Evolutionary conservation across 441 rosid genomes (phyloP), one percentile per base, ranked within the genome.

Genomic region (Pelargonium exstipulatum): DNA sequence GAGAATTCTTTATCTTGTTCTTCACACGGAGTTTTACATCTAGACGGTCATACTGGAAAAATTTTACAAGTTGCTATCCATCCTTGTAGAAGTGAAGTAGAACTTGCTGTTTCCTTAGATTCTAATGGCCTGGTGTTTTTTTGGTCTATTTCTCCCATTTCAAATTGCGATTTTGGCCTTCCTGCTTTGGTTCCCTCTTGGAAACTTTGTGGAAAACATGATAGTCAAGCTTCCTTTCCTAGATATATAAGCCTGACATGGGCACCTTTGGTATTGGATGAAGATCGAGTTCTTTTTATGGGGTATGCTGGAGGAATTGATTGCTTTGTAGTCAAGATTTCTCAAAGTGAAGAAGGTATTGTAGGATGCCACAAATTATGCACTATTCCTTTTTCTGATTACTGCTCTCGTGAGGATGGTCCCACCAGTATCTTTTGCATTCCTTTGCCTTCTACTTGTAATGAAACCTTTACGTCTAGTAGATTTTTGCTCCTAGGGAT

Each of bases 231-330:
- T 69, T 72, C 69, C 22, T 79, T 69, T 65, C 70, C 80, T 20
- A 83, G 81, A 80, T 90, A 83, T 82, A 87, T 95, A 67, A 83
- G 95, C 86, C 69, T 94, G 81, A 83, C 82, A 53, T 94, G 99
- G 99, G 95, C 89, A 71, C 88, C 99, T 67, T 82, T 89, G 51
- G 46, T 84, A 64, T 73, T 82, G 74, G 76, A 75, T 74, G 88
- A 83, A 71, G 90, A 90, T 67, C 78, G 71, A 67, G 73, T 91
- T 75, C 87, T 91, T 80, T 80, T 94, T 57, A 74, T 82, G 79
- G 97, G 96, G 67, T 91, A 88, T 84, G 79, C 53, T 43, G 83
- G 83, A 69, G 99, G 99, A 71, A 79, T 95, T 64, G 97, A 95
- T 82, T 90, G 89, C 84, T 87, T 91, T 82, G 71, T 88, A 14